Base-by-base conservation (phyloP, 345 rosid genomes). In the Carallia pectinifolia region DNA sequence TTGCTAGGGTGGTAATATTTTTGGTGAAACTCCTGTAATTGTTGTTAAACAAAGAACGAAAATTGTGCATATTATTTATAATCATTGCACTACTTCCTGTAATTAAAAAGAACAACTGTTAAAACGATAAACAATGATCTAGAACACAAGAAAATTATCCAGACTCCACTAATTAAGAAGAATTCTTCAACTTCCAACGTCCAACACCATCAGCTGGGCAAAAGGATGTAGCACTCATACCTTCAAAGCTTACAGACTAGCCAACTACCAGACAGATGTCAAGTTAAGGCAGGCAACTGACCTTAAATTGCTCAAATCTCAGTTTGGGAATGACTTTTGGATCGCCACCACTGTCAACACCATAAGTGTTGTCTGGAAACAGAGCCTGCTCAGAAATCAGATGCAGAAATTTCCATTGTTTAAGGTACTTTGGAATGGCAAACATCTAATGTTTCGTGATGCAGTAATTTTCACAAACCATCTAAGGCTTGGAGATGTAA, bases 301-400 rank as follows among this genome's bases (percentile, higher is more conserved):
- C 98, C 97, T 90, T 80, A 77, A 94, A 94, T 78, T 94, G 90
- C 81, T 87, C 95, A 74, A 87, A 91, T 63, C 96, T 88, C 82
- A 94, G 84, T 72, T 85, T 80, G 40, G 98, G 95, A 71, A 94
- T 94, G 69, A 71, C 91, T 84, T 79, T 86, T 52, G 98, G 98
- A 81, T 94, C 97, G 52, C 97, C 98, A 71, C 98, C 97, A 74
- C 98, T 94, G 77, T 94, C 98, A 73, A 94, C 98, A 72, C 98
- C 96, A 64, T 94, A 94, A 47, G 97, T 81, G 80, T 94, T 94
- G 81, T 86, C 85, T 18, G 98, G 98, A 80, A 85, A 91, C 56
- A 94, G 77, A 76, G 97, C 96, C 98, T 94, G 83, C 65, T 67
- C 48, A 72, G 50, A 79, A 71, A 27, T 72, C 66, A 15, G 36